Evolutionary conservation across 352 stramenopile species (phyloP).

Genomic region (Pythium coloratum): DNA sequence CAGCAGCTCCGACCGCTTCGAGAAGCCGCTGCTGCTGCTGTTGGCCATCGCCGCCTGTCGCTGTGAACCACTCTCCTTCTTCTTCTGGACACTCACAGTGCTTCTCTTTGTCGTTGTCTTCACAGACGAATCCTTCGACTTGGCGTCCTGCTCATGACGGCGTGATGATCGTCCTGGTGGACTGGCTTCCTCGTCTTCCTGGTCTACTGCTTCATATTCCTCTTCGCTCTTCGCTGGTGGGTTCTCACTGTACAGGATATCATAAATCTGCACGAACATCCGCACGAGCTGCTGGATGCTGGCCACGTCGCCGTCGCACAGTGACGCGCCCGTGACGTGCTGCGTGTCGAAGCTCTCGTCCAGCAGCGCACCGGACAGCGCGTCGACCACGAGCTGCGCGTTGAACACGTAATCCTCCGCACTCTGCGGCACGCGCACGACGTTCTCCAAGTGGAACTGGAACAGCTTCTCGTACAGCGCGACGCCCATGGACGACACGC

Average conservation of each 20-base stretch:
- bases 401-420: slow-evolving; percentile 85
- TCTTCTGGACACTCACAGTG: background rate
- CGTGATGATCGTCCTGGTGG: background rate
- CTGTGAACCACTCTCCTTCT: background rate
- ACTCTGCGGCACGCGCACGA: slow-evolving; percentile 62
- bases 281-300: slow-evolving; percentile 52
- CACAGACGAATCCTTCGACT: background rate
- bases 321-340: slow-evolving; percentile 51
- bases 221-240: background rate
- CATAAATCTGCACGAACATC: slow-evolving; percentile 62
- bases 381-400: slow-evolving; percentile 84
- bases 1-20: background rate
- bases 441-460: slow-evolving; percentile 70
- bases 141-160: background rate
- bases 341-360: slow-evolving; percentile 50
- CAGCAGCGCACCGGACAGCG: slow-evolving; percentile 66
- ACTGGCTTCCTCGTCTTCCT: slow-evolving; percentile 2
- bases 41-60: background rate
- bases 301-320: slow-evolving; percentile 55
- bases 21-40: background rate
- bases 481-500: slow-evolving; percentile 90
- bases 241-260: slow-evolving; percentile 39
- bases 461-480: slow-evolving; percentile 92
- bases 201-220: background rate
- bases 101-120: background rate